phyloP scores from a whole-genome alignment of 805 yeast species.

The Tetrapisispora phaffii region DNA sequence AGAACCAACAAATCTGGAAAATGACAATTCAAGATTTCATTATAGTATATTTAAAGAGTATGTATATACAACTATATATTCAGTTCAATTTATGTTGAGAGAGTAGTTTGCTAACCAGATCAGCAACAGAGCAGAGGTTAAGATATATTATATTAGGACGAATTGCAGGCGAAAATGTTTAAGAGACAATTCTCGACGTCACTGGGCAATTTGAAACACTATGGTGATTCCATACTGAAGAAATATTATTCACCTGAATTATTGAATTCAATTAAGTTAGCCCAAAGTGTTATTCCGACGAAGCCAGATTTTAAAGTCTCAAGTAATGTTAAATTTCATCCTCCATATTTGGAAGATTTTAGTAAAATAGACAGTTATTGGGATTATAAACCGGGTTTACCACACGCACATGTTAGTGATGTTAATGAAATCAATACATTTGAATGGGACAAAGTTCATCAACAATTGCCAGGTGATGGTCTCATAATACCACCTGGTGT shows the following conservation, averaged over 20 bases:
- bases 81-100: no score
- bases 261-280: constrained; percentile 68
- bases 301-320: constrained; percentile 39
- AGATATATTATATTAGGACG: no score
- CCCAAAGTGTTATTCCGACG: constrained; percentile 69
- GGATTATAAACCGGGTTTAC: constrained; percentile 40
- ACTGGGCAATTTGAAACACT: constrained; percentile 11
- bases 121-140: no score
- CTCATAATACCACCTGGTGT: constrained; percentile 17
- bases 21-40: no score
- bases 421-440: constrained; percentile 12
- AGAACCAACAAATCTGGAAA: no score
- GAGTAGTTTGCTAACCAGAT: no score
- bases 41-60: no score
- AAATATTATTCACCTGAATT: constrained; percentile 78
- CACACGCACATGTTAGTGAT: constrained; percentile 16
- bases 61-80: no score
- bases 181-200: constrained; percentile 2
- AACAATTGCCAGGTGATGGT: constrained; percentile 18
- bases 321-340: constrained; percentile 44
- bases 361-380: constrained; percentile 63
- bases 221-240: constrained; percentile 33
- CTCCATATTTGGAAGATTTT: constrained; percentile 63
- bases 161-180: background rate
- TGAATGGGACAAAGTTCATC: constrained; percentile 17